Evolutionary conservation across 169 alveolate species (phyloP), one percentile per base, ranked within the genome.

Genomic region (Plasmodium malariae): DNA sequence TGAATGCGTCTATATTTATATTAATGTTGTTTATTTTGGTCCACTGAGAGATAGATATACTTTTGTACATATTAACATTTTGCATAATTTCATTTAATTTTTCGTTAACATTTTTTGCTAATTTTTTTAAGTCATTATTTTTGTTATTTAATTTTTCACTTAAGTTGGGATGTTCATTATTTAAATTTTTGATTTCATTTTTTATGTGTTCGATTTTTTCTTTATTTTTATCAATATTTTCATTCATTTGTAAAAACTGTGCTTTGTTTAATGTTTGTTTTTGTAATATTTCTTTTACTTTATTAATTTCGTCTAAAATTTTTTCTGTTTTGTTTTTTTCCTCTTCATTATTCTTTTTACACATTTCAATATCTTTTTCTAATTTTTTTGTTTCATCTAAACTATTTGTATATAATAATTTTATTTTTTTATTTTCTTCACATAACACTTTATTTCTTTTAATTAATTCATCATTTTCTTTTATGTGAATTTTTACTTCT

Each of bases 401-500:
- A 28, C 91, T 83, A 40, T 83, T 68, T 0, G 80, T 68, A 30
- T 83, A 68, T 19, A 83, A 40, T 5, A 14, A 26, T 67, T 83
- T 83, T 49, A 83, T 83, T 83, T 83, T 83, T 36, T 67, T 83
- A 83, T 83, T 83, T 83, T 83, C 91, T 19, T 83, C 91, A 65
- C 80, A 68, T 30, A 83, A 37, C 0, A 83, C 91, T 83, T 83
- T 83, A 68, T 83, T 83, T 54, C 83, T 34, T 43, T 83, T 83
- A 34, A 83, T 54, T 43, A 83, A 71, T 48, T 83, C 91, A 34
- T 83, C 91, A 37, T 83, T 83, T 83, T 83, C 91, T 43, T 83
- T 83, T 62, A 83, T 83, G 43, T 67, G 80, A 45, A 24, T 68
- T 83, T 83, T 83, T 65, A 83, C 67, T 54, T 83, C 91, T 68